These are phyloP conservation scores for Bipolaris gigantea DNA, from an alignment of 2,329 filamentous ascomycete species.

Conservation along the genomic window DNA sequence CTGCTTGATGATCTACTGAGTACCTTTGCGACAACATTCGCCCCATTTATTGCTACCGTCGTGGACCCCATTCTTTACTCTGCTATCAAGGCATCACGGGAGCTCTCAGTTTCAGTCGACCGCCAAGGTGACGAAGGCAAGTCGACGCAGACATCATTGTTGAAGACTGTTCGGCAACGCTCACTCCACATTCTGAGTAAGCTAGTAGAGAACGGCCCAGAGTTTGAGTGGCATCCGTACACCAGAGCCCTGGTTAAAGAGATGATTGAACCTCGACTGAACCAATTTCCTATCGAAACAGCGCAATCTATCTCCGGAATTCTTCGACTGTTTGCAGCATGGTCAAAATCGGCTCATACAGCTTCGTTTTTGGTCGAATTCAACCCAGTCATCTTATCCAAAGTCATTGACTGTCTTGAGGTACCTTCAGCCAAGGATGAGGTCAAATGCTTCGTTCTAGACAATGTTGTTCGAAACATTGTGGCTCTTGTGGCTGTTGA, in stretches of 20 bases:
- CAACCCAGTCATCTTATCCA: constrained; percentile 62
- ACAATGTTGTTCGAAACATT: constrained; percentile 65
- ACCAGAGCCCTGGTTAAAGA: constrained; percentile 71
- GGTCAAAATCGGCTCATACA: constrained; percentile 69
- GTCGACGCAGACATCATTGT: constrained; percentile 55
- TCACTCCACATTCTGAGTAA: constrained; percentile 82
- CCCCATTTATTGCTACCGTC: constrained; percentile 67
- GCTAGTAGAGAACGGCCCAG: constrained; percentile 72
- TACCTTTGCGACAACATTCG: constrained; percentile 75
- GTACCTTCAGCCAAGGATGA: constrained; percentile 78
- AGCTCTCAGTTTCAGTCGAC: constrained; percentile 30
- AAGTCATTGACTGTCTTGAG: constrained; percentile 71
- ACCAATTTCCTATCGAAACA: constrained; percentile 79
- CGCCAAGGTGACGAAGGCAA: constrained; percentile 30
- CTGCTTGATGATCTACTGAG: constrained; percentile 87
- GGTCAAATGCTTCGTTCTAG: constrained; percentile 80
- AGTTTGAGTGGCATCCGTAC: constrained; percentile 73
- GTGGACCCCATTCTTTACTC: constrained; percentile 82
- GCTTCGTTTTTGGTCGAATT: constrained; percentile 70
- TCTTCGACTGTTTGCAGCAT: constrained; percentile 77
- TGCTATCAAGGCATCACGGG: constrained; percentile 66
- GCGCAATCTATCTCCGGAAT: constrained; percentile 85
- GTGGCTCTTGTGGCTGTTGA: constrained; percentile 23
- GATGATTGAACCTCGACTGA: constrained; percentile 74
- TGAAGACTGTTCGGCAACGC: constrained; percentile 67